A percentile compares a stretch with the other conserved stretches of the same genome.
Evolutionary conservation across 371 early-diverging fungal genomes (phyloP).

Genomic region (Blastocladiella emersonii): DNA sequence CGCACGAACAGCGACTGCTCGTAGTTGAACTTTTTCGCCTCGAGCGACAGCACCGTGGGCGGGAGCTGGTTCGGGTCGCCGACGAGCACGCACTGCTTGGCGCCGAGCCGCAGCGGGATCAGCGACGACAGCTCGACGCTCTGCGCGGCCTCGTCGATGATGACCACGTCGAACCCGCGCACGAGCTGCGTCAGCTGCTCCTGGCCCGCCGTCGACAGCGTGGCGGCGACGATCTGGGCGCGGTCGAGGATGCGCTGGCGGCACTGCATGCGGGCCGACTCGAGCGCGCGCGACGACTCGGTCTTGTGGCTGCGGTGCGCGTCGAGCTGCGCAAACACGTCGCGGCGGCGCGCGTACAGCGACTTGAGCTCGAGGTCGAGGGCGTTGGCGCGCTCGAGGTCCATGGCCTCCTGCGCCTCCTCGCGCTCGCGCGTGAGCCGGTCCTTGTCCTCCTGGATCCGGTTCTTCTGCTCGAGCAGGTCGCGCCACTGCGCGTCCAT

Average conservation of each 20-base stretch:
- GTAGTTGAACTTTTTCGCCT: slow-evolving; percentile 59
- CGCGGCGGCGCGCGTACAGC: slow-evolving; percentile 17
- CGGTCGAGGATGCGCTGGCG: slow-evolving; percentile 51
- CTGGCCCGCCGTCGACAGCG: slow-evolving; percentile 77
- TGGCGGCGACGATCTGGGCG: slow-evolving; percentile 64
- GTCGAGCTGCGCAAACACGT: slow-evolving; percentile 25
- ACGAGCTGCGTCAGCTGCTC: slow-evolving; percentile 50
- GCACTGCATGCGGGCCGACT: slow-evolving; percentile 33
- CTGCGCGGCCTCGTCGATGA: slow-evolving; percentile 98
- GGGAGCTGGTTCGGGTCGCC: slow-evolving; percentile 97
- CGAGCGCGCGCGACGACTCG: slow-evolving; percentile 29
- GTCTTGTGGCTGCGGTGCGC: slow-evolving; percentile 25
- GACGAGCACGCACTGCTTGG: slow-evolving; percentile 76
- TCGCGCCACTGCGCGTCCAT: background rate
- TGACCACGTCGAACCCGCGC: slow-evolving; percentile 60
- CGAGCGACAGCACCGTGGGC: slow-evolving; percentile 71
- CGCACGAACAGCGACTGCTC: slow-evolving; percentile 83
- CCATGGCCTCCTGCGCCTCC: background rate
- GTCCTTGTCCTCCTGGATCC: background rate
- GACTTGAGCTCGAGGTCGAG: slow-evolving; percentile 12
- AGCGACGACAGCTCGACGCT: slow-evolving; percentile 76
- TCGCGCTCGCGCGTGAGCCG: background rate
- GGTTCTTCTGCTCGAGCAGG: background rate
- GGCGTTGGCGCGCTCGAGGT: background rate
- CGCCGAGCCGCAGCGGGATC: slow-evolving; percentile 80